Evolutionary conservation across 371 early-diverging fungal species (phyloP), one percentile per base, ranked within the genome.

Genomic region (Thermomucor indicae-seudaticae): DNA sequence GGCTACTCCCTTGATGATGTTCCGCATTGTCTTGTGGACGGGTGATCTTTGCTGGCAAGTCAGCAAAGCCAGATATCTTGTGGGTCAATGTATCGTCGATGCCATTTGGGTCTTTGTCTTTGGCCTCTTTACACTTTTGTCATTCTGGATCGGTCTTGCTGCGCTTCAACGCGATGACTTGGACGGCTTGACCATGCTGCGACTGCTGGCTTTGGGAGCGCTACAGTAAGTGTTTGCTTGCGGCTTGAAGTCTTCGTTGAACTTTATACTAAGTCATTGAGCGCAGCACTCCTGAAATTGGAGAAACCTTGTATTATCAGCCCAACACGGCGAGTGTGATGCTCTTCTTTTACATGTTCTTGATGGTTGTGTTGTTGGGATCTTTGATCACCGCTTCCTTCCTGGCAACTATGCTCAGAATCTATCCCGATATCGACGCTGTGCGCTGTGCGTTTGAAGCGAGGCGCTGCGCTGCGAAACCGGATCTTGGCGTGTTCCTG

Each of bases 1-100:
- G 34, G 67, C 73, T 4, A 73, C 73, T 1, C 73, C 73, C 2
- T 28, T 73, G 12, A 62, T 73, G 70, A 56, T 69, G 11, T 62
- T 66, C 51, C 67, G 73, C 16, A 8, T 67, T 4, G 51, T 64
- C 20, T 6, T 64, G 4, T 55, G 61, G 51, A n/a, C 51, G 11
- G 55, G 64, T 38, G 41, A 55, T 34, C 28, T 62, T 1, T 60
- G 47, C 41, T 73, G 73, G 73, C 49, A 44, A 7, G 47, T 64
- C 10, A 48, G 53, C 12, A 73, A 65, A 34, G 31, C 57, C 1
- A 57, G 55, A 12, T 61, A 57, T 43, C 51, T 67, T 7, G 39
- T 69, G 2, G 46, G 56, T 19, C 51, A 52, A 43, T 75, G 75
- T 37, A 28, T 75, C 10, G 34, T 56, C 1, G 65, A 64, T 31